Conservation (phyloP, 1,139 yeast genomes). For the Suhomyces maxii region DNA sequence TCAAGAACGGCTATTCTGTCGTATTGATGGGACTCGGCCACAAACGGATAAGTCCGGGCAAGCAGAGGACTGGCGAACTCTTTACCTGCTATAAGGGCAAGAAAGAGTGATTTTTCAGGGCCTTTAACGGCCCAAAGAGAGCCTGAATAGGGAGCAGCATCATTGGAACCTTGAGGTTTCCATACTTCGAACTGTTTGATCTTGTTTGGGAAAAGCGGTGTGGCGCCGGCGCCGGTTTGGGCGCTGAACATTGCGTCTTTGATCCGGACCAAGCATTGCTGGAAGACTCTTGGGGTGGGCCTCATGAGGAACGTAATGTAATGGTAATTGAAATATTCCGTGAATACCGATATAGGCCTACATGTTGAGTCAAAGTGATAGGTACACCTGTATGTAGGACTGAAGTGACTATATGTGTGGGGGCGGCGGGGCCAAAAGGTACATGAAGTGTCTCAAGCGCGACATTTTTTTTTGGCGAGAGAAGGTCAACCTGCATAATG, state of each 20-base stretch:
- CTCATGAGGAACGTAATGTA: neutral
- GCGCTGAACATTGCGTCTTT: conserved; percentile 19
- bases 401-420: too few relatives aligned
- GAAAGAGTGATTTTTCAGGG: conserved; percentile 33
- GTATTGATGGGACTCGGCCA: conserved; percentile 31
- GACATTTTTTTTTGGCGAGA: too few relatives aligned
- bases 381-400: too few relatives aligned
- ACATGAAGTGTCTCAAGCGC: too few relatives aligned
- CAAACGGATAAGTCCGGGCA: conserved; percentile 55
- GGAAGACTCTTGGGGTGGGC: neutral
- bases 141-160: conserved; percentile 11
- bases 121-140: conserved; percentile 40
- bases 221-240: conserved; percentile 9
- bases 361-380: too few relatives aligned
- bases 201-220: conserved; percentile 24
- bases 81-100: conserved; percentile 34
- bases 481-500: too few relatives aligned
- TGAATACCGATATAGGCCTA: too few relatives aligned
- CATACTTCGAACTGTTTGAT: conserved; percentile 27
- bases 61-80: conserved; percentile 54
- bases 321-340: too few relatives aligned
- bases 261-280: conserved; percentile 15
- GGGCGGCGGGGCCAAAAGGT: too few relatives aligned
- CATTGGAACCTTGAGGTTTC: conserved; percentile 4
- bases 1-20: conserved; percentile 49